Evolutionary conservation across 352 stramenopile genomes (phyloP).

Genomic region (Globisporangium cederbergense): DNA sequence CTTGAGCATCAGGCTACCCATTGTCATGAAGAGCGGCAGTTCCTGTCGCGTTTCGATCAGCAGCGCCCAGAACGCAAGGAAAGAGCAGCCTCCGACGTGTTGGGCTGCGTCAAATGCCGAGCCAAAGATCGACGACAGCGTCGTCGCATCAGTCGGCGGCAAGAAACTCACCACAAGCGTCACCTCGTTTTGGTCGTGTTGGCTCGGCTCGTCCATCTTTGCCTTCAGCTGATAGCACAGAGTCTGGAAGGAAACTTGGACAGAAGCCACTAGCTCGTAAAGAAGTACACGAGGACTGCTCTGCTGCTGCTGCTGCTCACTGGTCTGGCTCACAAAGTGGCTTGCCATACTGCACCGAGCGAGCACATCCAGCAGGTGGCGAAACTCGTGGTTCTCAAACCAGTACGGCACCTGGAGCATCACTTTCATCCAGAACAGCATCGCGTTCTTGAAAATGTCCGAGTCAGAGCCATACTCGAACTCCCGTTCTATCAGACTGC

Average conservation of each 20-base stretch:
- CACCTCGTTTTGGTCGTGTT: constrained; percentile 29
- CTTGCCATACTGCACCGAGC: constrained; percentile 58
- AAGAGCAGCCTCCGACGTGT: constrained; percentile 63
- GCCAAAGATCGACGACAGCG: constrained; percentile 67
- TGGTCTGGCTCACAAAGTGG: neutral
- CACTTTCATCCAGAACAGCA: constrained; percentile 59
- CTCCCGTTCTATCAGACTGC: constrained; percentile 46
- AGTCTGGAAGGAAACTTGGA: constrained; percentile 34
- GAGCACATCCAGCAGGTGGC: constrained; percentile 65
- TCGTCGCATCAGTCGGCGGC: constrained; percentile 35
- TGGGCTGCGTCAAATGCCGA: constrained; percentile 52
- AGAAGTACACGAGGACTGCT: constrained; percentile 19
- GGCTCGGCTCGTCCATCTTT: constrained; percentile 25
- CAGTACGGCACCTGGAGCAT: constrained; percentile 74
- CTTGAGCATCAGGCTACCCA: constrained; percentile 70
- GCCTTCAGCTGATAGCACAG: constrained; percentile 37
- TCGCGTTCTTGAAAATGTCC: constrained; percentile 29
- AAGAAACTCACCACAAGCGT: constrained; percentile 65
- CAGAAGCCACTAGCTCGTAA: constrained; percentile 31
- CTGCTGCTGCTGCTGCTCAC: neutral
- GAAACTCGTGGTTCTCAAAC: constrained; percentile 71
- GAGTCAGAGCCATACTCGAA: constrained; percentile 60
- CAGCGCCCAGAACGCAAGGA: constrained; percentile 62
- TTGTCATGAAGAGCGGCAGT: constrained; percentile 53
- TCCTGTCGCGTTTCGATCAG: constrained; percentile 79